Conservation (phyloP, 257 asterid genomes). For the Solanum okadae region DNA sequence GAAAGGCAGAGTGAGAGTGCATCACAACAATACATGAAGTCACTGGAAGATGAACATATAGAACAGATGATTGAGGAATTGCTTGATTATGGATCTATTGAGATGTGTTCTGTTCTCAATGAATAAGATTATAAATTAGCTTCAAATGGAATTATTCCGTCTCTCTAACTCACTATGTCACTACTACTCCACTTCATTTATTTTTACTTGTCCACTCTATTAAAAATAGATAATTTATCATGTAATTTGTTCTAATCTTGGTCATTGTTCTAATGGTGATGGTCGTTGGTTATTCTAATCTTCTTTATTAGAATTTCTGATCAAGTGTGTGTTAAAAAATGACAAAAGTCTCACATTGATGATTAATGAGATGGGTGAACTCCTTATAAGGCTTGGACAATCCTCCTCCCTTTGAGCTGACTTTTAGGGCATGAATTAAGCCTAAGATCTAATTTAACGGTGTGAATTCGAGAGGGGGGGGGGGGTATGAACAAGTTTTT, state of each 20-base stretch:
- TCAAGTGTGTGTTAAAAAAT: no score
- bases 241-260: no score
- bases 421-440: neutral
- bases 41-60: slow-evolving; percentile 52
- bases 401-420: fast-evolving
- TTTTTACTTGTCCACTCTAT: no score
- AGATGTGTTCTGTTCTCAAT: slow-evolving; percentile 27
- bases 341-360: no score
- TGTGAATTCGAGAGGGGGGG: no score
- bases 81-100: slow-evolving; percentile 49
- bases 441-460: no score
- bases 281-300: no score
- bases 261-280: no score
- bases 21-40: slow-evolving; percentile 16
- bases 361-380: no score
- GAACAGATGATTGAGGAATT: slow-evolving; percentile 72
- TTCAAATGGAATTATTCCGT: neutral
- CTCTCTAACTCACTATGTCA: neutral
- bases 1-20: slow-evolving; percentile 1
- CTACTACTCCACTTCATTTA: no score
- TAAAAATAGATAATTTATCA: no score
- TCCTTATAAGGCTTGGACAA: no score
- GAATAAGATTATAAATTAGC: neutral
- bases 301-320: neutral
- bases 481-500: neutral